Base-by-base conservation (phyloP, 768 basidiomycete species). In the Leccinum fibrillosum region DNA sequence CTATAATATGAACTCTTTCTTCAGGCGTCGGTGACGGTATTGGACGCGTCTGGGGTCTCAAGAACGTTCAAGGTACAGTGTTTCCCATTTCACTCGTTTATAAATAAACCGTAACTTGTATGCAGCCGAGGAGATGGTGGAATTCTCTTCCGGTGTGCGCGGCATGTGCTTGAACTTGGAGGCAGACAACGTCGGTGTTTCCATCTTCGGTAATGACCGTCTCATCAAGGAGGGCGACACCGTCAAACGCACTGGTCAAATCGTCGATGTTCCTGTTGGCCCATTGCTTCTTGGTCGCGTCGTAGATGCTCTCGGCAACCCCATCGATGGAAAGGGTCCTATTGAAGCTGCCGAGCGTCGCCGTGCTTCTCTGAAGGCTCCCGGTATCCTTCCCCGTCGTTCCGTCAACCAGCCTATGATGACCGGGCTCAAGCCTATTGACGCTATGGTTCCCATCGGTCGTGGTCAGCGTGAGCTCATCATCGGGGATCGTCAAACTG, bases 91-190 rank as follows among this genome's bases (percentile, higher is more conserved):
- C 4, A 32, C 49, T 49, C 37, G n/a, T 19, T 47, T 32, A 1
- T 15, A 6, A 49, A 54, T 5, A 62, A 48, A 71, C 8, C 9
- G 7, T 13, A 34, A 34, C 12, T 28, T 25, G 49, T 64, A 55
- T 67, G 51, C 77, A 94, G 89, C 89, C 79, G 97, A 99, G 81
- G 97, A 99, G 87, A 99, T 99, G 97, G 97, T 99, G 85, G 97
- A 99, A 85, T 99, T 99, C 86, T 93, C 96, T 52, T 98, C 97
- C 53, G 97, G 97, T 78, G 88, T 99, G 70, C 95, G 97, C 75
- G 97, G 97, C 84, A 99, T 99, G 97, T 98, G 95, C 78, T 79
- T 99, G 78, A 99, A 99, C 90, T 90, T 99, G 87, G 97, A 99
- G 81, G 94, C 96, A 79, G 97, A 98, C 88, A 98, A 98, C 71